Percentiles rank a stretch among this genome's conserved stretches.
Evolutionary conservation across 2,329 filamentous ascomycete genomes (phyloP).

Genomic region (Penicillium sp.): DNA sequence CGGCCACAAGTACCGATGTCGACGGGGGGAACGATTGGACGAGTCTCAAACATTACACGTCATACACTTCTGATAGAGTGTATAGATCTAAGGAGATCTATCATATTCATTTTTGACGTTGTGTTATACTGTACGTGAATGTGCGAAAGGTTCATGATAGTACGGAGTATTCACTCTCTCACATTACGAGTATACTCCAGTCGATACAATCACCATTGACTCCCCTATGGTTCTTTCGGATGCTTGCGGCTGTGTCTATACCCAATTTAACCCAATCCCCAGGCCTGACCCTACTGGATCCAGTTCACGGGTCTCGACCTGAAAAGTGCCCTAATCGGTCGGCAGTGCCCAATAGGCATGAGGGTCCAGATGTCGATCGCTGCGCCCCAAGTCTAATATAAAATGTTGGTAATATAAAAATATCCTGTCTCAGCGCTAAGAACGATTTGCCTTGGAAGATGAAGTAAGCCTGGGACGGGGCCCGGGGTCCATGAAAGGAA

Average conservation of each 20-base stretch:
- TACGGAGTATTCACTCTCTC: background rate
- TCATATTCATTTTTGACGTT: background rate
- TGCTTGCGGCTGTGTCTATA: background rate
- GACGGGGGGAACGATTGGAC: conserved; percentile 3
- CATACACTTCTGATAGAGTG: conserved; percentile 2
- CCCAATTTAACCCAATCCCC: background rate
- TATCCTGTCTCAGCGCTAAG: too few species aligned
- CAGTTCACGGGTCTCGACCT: background rate
- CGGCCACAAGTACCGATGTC: background rate
- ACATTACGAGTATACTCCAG: background rate
- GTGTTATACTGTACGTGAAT: too few species aligned
- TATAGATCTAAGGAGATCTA: background rate
- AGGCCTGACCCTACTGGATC: background rate
- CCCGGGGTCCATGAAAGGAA: background rate
- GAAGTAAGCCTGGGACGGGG: background rate
- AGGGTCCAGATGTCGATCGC: background rate
- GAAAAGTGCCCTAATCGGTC: background rate
- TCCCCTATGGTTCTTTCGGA: background rate
- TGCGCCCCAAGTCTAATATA: background rate
- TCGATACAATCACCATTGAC: too few species aligned
- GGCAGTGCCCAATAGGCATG: background rate
- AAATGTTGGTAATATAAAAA: background rate
- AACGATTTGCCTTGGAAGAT: background rate
- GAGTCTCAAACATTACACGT: conserved; percentile 12
- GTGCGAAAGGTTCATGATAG: background rate